Conservation (phyloP, 2,329 filamentous ascomycete genomes). For the Phyllosticta paracitricarpa region DNA sequence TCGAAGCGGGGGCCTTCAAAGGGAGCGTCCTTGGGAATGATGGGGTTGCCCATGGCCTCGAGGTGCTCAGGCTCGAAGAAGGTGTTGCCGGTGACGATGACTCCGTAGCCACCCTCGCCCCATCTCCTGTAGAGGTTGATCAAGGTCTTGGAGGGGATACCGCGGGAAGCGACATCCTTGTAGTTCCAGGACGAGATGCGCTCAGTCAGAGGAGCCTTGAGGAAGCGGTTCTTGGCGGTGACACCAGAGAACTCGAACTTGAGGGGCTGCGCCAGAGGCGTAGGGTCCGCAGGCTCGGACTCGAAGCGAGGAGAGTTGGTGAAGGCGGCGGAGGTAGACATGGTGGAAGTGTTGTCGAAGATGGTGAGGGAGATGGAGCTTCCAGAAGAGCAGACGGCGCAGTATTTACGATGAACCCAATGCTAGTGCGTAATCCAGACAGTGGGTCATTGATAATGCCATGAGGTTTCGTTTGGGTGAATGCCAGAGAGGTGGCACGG, state of each 20-base stretch:
- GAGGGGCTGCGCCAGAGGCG: constrained; percentile 33
- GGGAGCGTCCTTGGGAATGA: constrained; percentile 45
- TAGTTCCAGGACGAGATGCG: constrained; percentile 51
- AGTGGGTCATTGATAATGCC: background rate
- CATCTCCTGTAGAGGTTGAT: constrained; percentile 47
- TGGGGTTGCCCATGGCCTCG: constrained; percentile 46
- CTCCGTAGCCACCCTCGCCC: constrained; percentile 38
- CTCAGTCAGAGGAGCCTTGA: constrained; percentile 61
- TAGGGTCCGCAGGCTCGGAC: constrained; percentile 30
- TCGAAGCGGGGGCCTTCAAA: constrained; percentile 50
- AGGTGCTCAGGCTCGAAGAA: constrained; percentile 36
- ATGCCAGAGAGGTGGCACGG: background rate
- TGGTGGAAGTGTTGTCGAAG: background rate
- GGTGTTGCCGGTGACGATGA: constrained; percentile 54
- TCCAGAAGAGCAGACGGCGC: background rate
- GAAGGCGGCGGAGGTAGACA: background rate
- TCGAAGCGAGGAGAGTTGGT: constrained; percentile 31
- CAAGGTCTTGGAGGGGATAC: constrained; percentile 44
- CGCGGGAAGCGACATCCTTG: constrained; percentile 42
- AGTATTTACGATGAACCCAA: background rate
- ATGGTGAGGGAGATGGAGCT: background rate
- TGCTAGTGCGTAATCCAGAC: background rate
- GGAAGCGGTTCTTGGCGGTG: constrained; percentile 52
- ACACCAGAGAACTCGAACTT: constrained; percentile 40
- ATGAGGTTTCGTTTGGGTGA: background rate